Evolutionary conservation across 345 rosid species (phyloP), one percentile per base, ranked within the genome.

Genomic region (Cochlearia excelsa): DNA sequence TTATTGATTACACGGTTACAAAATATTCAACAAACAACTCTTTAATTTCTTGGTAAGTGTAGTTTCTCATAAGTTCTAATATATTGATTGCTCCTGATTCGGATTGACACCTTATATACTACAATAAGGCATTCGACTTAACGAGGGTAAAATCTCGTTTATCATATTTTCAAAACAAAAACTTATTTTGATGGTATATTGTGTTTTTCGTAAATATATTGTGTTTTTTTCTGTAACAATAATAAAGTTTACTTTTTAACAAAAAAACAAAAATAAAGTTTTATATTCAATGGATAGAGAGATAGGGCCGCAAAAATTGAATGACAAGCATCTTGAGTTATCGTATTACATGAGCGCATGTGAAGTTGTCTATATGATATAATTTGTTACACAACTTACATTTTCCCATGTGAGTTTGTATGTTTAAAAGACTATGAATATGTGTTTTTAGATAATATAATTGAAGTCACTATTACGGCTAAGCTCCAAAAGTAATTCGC

Each of bases 271-370:
- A 62, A 62, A 42, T 43, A 43, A 62, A 56, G 58, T 10, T 38
- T 60, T 43, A 46, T 35, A 16, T 16, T 16, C 23, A 16, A 16
- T 63, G 47, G 50, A 63, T 70, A 43, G 41, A 50, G 69, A 56
- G 43, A 63, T 41, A 63, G 63, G 44, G 68, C 74, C 74, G 74
- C 68, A 62, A 62, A 48, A 50, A 57, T 69, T 62, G 74, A 69
- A 69, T 62, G 63, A 10, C 52, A 62, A 42, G 52, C 53, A 42
- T 51, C 34, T 39, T 23, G 57, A 61, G 51, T 61, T 41, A 62
- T 61, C 39, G 46, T 47, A 44, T 54, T 48, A 48, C 38, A 60
- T 46, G 53, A 62, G 60, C 4, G 35, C 74, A 69, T 69, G 74
- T 69, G 74, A 58, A 49, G 39, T 62, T 67, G 62, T 66, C 5